Evolutionary conservation across 2,329 filamentous ascomycete genomes (phyloP).

Genomic region (Aspergillaceae sp.): DNA sequence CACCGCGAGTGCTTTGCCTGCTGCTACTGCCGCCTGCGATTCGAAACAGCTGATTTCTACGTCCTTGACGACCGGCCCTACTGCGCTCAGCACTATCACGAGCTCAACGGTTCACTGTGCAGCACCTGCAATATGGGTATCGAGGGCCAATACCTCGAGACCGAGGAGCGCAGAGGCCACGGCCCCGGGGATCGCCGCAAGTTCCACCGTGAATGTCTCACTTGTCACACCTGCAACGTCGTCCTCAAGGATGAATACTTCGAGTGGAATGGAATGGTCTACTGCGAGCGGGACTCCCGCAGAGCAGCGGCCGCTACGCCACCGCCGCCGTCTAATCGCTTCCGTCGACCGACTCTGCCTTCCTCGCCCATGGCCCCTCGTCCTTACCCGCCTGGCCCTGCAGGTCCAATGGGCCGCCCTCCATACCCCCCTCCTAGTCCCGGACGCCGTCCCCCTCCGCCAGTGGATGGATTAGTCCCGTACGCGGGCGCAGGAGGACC

Average conservation of each 20-base stretch:
- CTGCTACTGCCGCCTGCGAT: constrained; percentile 69
- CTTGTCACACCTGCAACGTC: constrained; percentile 63
- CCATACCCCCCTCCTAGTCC: constrained; percentile 13
- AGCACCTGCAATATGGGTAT: constrained; percentile 72
- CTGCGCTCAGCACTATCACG: constrained; percentile 87
- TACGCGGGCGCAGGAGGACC: constrained; percentile 2
- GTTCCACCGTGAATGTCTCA: constrained; percentile 81
- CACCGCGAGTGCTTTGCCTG: constrained; percentile 95
- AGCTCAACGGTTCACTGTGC: constrained; percentile 80
- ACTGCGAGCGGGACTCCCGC: constrained; percentile 81
- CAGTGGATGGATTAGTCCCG: constrained; percentile 1
- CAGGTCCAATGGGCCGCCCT: constrained; percentile 1
- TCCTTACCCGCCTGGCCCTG: constrained; percentile 15
- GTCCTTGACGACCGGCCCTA: constrained; percentile 80
- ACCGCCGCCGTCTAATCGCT: constrained; percentile 28
- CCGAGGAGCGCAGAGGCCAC: constrained; percentile 42
- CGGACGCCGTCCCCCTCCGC: background rate
- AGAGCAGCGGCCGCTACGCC: constrained; percentile 33
- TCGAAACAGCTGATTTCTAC: constrained; percentile 84
- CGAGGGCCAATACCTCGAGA: constrained; percentile 88
- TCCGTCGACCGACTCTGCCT: constrained; percentile 24
- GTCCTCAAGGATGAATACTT: constrained; percentile 80
- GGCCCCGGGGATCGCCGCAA: constrained; percentile 48
- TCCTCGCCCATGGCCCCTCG: constrained; percentile 27
- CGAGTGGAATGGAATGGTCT: constrained; percentile 69